Evolutionary conservation across 108 stramenopile species (phyloP).

Genomic region (Epipyxis sp.): DNA sequence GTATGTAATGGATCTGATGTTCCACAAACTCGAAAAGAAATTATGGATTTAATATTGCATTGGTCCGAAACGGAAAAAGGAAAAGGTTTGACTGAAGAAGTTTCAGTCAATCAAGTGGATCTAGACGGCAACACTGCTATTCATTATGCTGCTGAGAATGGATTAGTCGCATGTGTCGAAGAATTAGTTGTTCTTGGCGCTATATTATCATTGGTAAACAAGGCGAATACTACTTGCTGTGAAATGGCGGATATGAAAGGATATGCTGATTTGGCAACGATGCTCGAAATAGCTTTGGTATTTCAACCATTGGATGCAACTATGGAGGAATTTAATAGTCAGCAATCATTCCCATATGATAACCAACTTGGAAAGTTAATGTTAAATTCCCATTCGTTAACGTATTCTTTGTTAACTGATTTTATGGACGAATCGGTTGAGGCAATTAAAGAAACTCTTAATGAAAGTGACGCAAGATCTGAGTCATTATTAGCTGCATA

Average conservation of each 20-base stretch:
- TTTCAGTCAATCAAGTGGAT: slow-evolving; percentile 29
- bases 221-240: slow-evolving; percentile 21
- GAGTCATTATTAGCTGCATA: slow-evolving; percentile 18
- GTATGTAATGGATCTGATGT: neutral
- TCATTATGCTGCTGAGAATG: slow-evolving; percentile 12
- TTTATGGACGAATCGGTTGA: slow-evolving; percentile 12
- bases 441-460: neutral
- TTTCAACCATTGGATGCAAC: neutral
- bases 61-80: slow-evolving; percentile 14
- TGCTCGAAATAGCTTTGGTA: slow-evolving; percentile 24
- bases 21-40: neutral
- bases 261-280: slow-evolving; percentile 12
- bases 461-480: too few relatives aligned
- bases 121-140: slow-evolving; percentile 19
- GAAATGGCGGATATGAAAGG: slow-evolving; percentile 14
- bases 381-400: neutral
- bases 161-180: slow-evolving; percentile 15
- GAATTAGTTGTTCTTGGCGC: neutral
- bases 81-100: neutral
- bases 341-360: neutral
- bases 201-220: slow-evolving; percentile 29
- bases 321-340: slow-evolving; percentile 5
- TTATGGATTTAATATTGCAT: neutral
- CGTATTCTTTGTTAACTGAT: neutral
- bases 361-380: neutral